Percentiles rank a stretch among this genome's conserved stretches.
These are phyloP conservation scores for Leptographium wingfieldii DNA, from an alignment of 2,329 filamentous ascomycete species.

Conservation along the genomic window DNA sequence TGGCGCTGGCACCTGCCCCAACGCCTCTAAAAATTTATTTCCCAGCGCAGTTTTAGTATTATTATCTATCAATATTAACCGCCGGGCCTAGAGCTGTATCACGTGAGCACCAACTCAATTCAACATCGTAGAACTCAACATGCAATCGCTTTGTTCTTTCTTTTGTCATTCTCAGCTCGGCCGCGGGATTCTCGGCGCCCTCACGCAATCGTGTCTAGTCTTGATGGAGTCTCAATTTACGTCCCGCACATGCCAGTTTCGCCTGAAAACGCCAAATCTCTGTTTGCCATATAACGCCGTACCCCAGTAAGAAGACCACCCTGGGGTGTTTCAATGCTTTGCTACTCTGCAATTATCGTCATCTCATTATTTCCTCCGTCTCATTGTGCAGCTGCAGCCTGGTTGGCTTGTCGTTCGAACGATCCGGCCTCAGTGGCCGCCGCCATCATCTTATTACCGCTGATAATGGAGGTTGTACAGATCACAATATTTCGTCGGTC, in stretches of 20 bases:
- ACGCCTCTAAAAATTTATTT: not conserved
- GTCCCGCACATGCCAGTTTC: not conserved
- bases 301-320: not conserved
- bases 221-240: not conserved
- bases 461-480: conserved; percentile 84
- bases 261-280: not conserved
- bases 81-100: not conserved
- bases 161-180: not conserved
- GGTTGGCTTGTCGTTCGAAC: conserved; percentile 34
- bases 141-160: not conserved
- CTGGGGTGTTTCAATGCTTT: not conserved
- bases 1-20: not conserved
- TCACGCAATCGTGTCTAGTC: not conserved
- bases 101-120: not conserved
- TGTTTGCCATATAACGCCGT: not conserved
- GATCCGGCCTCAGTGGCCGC: conserved; percentile 63
- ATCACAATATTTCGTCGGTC: conserved; percentile 61
- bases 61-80: not conserved
- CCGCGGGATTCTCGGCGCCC: not conserved
- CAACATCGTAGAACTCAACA: not conserved
- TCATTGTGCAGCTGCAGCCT: not conserved
- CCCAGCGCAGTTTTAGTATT: not conserved
- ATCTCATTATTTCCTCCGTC: not conserved
- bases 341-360: not conserved
- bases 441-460: conserved; percentile 79